These are phyloP conservation scores for Verticillium klebahnii DNA, from an alignment of 2,329 filamentous ascomycete genomes.

Conservation along the genomic window DNA sequence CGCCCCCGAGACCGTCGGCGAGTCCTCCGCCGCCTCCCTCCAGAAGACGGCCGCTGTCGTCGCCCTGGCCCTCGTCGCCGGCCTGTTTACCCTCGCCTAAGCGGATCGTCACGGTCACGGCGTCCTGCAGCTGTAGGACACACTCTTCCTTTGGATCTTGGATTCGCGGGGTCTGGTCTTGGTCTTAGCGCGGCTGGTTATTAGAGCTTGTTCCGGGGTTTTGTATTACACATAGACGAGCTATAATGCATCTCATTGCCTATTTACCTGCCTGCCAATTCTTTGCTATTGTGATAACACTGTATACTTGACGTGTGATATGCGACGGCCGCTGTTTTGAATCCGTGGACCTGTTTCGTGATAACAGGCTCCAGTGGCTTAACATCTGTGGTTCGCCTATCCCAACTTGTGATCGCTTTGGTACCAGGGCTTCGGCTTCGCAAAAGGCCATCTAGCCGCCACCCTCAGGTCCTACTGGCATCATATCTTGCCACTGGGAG, in stretches of 20 bases:
- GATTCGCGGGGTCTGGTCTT: not conserved
- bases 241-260: not conserved
- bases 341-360: too few species aligned
- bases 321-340: too few species aligned
- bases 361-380: too few species aligned
- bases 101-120: not conserved
- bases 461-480: too few species aligned
- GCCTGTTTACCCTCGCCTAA: slow-evolving; percentile 14
- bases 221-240: not conserved
- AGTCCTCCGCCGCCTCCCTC: slow-evolving; percentile 4
- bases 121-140: not conserved
- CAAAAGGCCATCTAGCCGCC: too few species aligned
- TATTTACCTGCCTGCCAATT: not conserved
- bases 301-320: too few species aligned
- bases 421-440: not conserved
- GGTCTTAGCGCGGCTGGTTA: not conserved
- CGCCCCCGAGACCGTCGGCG: slow-evolving; percentile 3
- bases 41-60: slow-evolving; percentile 6
- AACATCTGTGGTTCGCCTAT: too few species aligned
- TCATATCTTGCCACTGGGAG: too few species aligned
- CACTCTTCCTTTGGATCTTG: not conserved
- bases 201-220: not conserved
- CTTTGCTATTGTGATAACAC: not conserved
- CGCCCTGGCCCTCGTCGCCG: slow-evolving; percentile 12
- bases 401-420: not conserved